These are phyloP conservation scores for Mucor saturninus DNA, from an alignment of 371 early-diverging fungal genomes.

Conservation along the genomic window DNA sequence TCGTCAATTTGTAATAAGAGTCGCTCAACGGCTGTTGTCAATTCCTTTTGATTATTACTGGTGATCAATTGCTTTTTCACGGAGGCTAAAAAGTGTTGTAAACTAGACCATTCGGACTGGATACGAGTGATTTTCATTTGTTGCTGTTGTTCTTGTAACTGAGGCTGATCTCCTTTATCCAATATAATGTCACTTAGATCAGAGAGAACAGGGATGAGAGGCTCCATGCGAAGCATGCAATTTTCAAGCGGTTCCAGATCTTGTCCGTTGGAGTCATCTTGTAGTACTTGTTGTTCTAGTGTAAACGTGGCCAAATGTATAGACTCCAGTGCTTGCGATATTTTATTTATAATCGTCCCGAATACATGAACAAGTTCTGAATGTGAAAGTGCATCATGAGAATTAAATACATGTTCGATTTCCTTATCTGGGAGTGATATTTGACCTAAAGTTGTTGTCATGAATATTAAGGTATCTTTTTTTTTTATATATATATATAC, in stretches of 20 bases:
- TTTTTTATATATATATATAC: slow-evolving; percentile 1
- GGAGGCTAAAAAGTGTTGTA: slow-evolving; percentile 47
- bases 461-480: neutral
- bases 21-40: slow-evolving; percentile 32
- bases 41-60: slow-evolving; percentile 28
- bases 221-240: slow-evolving; percentile 56
- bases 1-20: slow-evolving; percentile 44
- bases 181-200: slow-evolving; percentile 52
- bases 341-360: slow-evolving; percentile 32
- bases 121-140: slow-evolving; percentile 41
- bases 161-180: slow-evolving; percentile 29
- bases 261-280: slow-evolving; percentile 24
- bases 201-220: slow-evolving; percentile 48
- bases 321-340: slow-evolving; percentile 42
- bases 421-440: slow-evolving; percentile 39
- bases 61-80: slow-evolving; percentile 36
- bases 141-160: slow-evolving; percentile 1
- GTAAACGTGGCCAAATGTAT: slow-evolving; percentile 45
- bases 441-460: slow-evolving; percentile 14
- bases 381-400: slow-evolving; percentile 46
- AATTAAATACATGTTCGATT: slow-evolving; percentile 31
- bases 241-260: slow-evolving; percentile 32
- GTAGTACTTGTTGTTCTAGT: slow-evolving; percentile 44
- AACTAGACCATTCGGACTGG: slow-evolving; percentile 54
- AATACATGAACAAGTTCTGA: slow-evolving; percentile 43